These are phyloP conservation scores for Cucumis cinereus DNA, from an alignment of 306 rosid genomes.

Conservation along the genomic window DNA sequence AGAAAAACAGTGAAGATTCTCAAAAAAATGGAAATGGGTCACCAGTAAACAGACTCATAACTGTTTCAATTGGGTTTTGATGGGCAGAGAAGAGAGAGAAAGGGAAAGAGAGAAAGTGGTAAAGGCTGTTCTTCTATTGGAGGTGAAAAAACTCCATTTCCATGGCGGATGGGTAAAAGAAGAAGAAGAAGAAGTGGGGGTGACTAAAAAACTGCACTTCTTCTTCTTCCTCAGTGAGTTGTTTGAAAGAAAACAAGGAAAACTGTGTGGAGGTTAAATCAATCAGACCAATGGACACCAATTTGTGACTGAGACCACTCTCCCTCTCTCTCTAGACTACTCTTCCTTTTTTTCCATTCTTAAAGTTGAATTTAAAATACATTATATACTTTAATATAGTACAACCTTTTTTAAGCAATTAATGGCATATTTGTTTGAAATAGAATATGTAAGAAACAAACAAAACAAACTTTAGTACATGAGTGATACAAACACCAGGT, in stretches of 20 bases:
- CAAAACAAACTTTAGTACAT: too few relatives aligned
- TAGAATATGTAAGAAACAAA: background rate
- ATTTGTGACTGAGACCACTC: conserved; percentile 4
- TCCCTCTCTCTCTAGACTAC: background rate
- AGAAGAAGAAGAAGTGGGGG: background rate
- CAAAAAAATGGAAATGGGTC: background rate
- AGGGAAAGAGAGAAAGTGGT: background rate
- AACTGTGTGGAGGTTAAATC: conserved; percentile 9
- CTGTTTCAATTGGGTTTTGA: background rate
- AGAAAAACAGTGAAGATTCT: background rate
- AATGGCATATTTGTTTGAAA: background rate
- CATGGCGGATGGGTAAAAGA: background rate
- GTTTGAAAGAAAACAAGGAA: conserved; percentile 6
- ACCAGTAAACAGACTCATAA: background rate
- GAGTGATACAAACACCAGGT: too few relatives aligned
- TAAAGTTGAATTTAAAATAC: background rate
- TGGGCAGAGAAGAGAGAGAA: background rate
- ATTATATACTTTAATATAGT: background rate
- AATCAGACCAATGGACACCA: conserved; percentile 5
- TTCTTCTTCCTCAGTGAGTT: background rate
- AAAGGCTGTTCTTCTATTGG: background rate
- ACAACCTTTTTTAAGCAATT: background rate
- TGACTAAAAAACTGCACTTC: background rate
- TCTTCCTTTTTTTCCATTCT: background rate
- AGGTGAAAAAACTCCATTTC: background rate